Evolutionary conservation across 1,139 yeast genomes (phyloP).

Genomic region (Yamadazyma epiphylla): DNA sequence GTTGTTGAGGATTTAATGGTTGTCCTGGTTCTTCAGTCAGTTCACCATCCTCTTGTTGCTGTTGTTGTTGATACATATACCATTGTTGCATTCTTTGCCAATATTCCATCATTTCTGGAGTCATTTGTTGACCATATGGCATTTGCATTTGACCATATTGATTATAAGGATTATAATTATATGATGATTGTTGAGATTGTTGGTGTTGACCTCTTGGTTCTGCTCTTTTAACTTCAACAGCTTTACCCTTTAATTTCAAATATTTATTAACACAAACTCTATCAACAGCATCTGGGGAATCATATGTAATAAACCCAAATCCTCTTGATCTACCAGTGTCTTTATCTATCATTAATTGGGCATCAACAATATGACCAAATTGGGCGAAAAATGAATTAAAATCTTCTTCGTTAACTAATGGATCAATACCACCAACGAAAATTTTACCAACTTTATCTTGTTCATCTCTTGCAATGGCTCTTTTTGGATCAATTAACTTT

Average conservation of each 20-base stretch:
- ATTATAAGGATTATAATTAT: constrained; percentile 21
- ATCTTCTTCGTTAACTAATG: constrained; percentile 90
- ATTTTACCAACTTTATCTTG: constrained; percentile 97
- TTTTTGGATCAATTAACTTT: constrained; percentile 93
- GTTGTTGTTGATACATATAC: constrained; percentile 64
- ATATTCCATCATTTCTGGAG: constrained; percentile 82
- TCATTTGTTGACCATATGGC: constrained; percentile 22
- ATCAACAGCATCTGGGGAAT: constrained; percentile 94
- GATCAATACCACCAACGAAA: constrained; percentile 96
- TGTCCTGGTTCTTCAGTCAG: constrained; percentile 41
- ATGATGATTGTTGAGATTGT: constrained; percentile 33
- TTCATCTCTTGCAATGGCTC: constrained; percentile 97
- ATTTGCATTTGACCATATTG: constrained; percentile 38
- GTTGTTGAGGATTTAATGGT: constrained; percentile 55
- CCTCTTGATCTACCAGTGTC: constrained; percentile 98
- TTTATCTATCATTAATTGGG: constrained; percentile 96
- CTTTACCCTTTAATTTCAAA: constrained; percentile 79
- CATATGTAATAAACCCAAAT: constrained; percentile 95
- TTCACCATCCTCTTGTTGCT: constrained; percentile 49
- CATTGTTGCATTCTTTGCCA: constrained; percentile 81
- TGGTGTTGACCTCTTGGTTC: constrained; percentile 75
- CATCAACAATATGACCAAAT: constrained; percentile 92
- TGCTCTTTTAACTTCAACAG: constrained; percentile 97
- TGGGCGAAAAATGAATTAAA: constrained; percentile 84
- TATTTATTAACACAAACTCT: constrained; percentile 81